Base-by-base conservation (phyloP, 768 basidiomycete genomes). In the Pholiota conissans region DNA sequence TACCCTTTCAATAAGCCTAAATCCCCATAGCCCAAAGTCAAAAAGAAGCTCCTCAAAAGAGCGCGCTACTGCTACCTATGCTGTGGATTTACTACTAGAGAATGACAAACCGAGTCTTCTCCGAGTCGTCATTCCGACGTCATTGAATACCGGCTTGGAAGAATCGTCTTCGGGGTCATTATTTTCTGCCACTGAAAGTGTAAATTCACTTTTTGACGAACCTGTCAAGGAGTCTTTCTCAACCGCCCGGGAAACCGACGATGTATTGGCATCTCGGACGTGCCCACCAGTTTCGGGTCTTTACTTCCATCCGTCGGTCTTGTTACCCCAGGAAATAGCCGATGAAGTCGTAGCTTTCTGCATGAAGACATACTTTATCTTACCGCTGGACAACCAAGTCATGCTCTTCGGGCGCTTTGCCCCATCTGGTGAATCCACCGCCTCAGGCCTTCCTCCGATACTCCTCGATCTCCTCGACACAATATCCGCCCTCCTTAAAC, bases 391-490 rank as follows among this genome's bases (percentile, higher is more conserved):
- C 47, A 91, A 96, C 66, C 93, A 95, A 70, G 82, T 89, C 52
- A 95, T 95, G 93, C 79, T 96, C 16, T 96, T 96, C 65, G 85
- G 85, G 42, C 81, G 86, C 13, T 67, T 68, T 37, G 35, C 65
- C n/a, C 32, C 61, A 8, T 52, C 62, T 22, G 50, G 59, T n/a
- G n/a, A n/a, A 22, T 28, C 57, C 35, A 37, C 47, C 20, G 64
- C 74, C 4, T 72, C 73, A 30, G 80, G 83, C 24, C 74, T 93
- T 24, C 90, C 91, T 8, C 66, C 73, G 2, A 73, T 84, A 51
- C 73, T 94, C 37, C 61, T 74, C 26, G 63, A 75, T 32, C 77
- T 94, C 7, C 79, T 93, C 27, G 67, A 74, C 4, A 67, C 63
- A 0, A 71, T 93, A 10, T 78, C 83, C 1, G 60, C 55, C 0